Base-by-base conservation (phyloP, 2,329 filamentous ascomycete genomes). In the Monilinia polystroma region DNA sequence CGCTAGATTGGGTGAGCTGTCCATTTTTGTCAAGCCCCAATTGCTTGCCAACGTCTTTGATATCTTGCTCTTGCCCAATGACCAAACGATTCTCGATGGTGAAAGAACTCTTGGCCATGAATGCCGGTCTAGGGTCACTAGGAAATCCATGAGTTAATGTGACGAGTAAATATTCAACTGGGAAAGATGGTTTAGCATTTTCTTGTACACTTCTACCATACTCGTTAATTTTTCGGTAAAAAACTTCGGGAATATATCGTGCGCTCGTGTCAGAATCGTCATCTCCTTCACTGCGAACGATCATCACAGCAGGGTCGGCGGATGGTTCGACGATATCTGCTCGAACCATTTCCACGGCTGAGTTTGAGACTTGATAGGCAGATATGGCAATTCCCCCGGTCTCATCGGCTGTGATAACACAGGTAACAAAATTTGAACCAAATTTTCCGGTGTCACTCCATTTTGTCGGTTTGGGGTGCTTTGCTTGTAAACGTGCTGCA, bases 131-230 rank as follows among this genome's bases (percentile, higher is more conserved):
- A 4, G 92, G 85, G 55, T 88, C 83, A 63, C 89, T 91, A 3
- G 95, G 95, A 81, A 99, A 98, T 68, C 95, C 95, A 76, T 99
- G 94, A 0, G 95, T 99, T 70, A 99, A 84, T 11, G 95, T 98
- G 69, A 98, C 92, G 66, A 98, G 88, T 45, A 99, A 85, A 77
- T 98, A 99, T 77, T 99, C 95, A 59, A 97, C 93, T 0, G 95
- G 95, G 77, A 99, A 99, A 56, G 91, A 88, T 0, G 95, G 95
- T 77, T 97, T 98, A 32, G 95, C 95, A 73, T 97, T 98, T 78
- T 98, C 92, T 77, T 97, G 95, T 10, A 98, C 95, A 73, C 94
- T 97, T 70, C 90, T 92, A 45, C 93, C 93, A 76, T 99, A 97
- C 77, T 99, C 94, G 78, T 99, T 99, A 78, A 97, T 92, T 72